These are phyloP conservation scores for Acidiella bohemica DNA, from an alignment of 495 filamentous ascomycete genomes.

Conservation along the genomic window DNA sequence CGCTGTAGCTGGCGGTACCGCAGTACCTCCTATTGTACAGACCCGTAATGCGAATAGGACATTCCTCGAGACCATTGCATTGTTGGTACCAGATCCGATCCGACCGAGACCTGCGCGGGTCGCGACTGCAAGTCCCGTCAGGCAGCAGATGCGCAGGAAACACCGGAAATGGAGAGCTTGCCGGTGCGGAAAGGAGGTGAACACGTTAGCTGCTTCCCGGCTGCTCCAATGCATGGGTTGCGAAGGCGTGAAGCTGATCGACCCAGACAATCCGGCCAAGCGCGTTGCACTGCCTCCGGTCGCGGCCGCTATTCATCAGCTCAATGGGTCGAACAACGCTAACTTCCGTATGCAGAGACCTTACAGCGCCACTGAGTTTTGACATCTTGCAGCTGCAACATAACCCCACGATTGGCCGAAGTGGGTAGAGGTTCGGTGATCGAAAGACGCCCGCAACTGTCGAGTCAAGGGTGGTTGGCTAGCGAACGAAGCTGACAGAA, in stretches of 20 bases:
- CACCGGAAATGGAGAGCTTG: background rate
- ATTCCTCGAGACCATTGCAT: background rate
- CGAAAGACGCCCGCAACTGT: no score
- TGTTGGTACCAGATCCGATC: no score
- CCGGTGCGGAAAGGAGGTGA: background rate
- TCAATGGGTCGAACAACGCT: background rate
- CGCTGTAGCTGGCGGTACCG: background rate
- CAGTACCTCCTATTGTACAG: background rate
- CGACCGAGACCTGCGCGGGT: background rate
- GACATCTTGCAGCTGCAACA: background rate
- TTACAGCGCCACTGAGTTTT: background rate
- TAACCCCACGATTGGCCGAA: background rate
- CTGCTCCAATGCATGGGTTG: background rate
- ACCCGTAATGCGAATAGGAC: background rate
- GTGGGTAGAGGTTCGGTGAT: background rate
- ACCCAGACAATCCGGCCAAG: background rate
- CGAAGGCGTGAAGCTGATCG: background rate
- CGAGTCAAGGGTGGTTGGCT: no score
- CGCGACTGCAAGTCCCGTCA: no score
- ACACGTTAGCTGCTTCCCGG: background rate
- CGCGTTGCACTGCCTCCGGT: background rate
- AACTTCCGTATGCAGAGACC: no score
- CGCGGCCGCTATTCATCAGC: background rate
- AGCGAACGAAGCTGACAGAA: no score
- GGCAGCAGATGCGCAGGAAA: no score